Base-by-base conservation (phyloP, 371 early-diverging fungal genomes). In the Mortierella sp. region DNA sequence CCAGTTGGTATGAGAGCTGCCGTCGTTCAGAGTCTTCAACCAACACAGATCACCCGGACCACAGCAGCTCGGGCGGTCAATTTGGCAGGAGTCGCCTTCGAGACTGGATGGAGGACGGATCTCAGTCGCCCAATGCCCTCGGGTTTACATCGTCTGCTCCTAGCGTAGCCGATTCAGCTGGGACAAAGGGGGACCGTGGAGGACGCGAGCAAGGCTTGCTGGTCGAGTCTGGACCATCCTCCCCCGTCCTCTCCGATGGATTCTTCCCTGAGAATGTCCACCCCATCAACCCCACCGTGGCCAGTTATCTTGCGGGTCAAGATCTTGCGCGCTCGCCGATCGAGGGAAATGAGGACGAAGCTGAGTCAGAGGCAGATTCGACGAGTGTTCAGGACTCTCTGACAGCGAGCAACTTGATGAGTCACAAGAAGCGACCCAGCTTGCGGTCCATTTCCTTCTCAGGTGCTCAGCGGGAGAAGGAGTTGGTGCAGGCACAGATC, bases 241-340 rank as follows among this genome's bases (percentile, higher is more conserved):
- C 83, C 1, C 83, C 83, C 1, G 78, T 82, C 9, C 78, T 66
- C 3, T 83, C 83, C 4, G 83, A 83, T 31, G 78, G 76, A 19
- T 83, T 78, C 34, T 78, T 83, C 24, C 75, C 78, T 2, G 83
- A 83, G 1, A 72, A 55, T 19, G 58, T 68, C 14, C 68, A 68
- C 53, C 72, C 77, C 19, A 76, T 77, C 64, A 74, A 71, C 43
- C 64, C 71, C 11, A 75, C 64, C 6, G 74, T 71, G 16, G 86
- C 79, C 67, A 81, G 72, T 10, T 85, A 81, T 66, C 65, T 86
- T 26, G 82, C 85, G 13, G 67, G 76, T 22, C 84, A 79, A 69
- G 85, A 79, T 19, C 74, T 76, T 43, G 61, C 47, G 4, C 85
- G 77, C n/a, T 45, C 70, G 9, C 40, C 65, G 19, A 70, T 52